Evolutionary conservation across 2,329 filamentous ascomycete genomes (phyloP), one percentile per base, ranked within the genome.

Genomic region (Ophiobolus disseminans): DNA sequence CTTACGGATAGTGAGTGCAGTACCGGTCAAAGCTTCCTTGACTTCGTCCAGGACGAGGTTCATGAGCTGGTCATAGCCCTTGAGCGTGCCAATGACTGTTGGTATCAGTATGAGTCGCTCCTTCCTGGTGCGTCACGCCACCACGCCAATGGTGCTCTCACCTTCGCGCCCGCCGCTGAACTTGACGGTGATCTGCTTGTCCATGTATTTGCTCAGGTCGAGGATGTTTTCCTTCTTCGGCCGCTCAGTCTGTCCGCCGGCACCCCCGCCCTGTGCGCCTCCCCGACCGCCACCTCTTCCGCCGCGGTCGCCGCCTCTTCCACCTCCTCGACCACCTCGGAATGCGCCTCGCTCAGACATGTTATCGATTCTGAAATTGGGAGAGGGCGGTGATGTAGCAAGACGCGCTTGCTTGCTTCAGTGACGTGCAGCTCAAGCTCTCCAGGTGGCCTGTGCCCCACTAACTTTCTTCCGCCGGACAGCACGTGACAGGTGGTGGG

Each of bases 191-290:
- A 99, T 91, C 70, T 88, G 83, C 83, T 97, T 96, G 75, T 99
- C 91, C 88, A 96, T 91, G 76, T 97, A 99, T 78, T 96, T 96
- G 71, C 82, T 86, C 66, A 99, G 76, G 70, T 99, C 93, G 44
- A 99, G 84, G 66, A 99, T 99, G 74, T 97, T 97, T 77, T 99
- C 94, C 81, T 97, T 97, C 85, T 96, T 97, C 53, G 91, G 90
- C 65, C 87, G 85, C 76, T 95, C 90, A 7, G 58, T 52, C 49
- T 57, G 58, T 13, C 50, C 65, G 44, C 60, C 66, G 14, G 58
- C 60, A 19, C 60, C 65, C 40, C 67, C 64, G 26, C 58, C 61
- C 17, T 68, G 65, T 20, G 74, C 74, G 13, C 71, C 66, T 22
- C 77, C 74, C 36, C 75, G 69, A 19, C 66, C 66, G 19, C 77